These are phyloP conservation scores for Omphalotus guepiniiformis DNA, from an alignment of 768 basidiomycete genomes.

Conservation along the genomic window DNA sequence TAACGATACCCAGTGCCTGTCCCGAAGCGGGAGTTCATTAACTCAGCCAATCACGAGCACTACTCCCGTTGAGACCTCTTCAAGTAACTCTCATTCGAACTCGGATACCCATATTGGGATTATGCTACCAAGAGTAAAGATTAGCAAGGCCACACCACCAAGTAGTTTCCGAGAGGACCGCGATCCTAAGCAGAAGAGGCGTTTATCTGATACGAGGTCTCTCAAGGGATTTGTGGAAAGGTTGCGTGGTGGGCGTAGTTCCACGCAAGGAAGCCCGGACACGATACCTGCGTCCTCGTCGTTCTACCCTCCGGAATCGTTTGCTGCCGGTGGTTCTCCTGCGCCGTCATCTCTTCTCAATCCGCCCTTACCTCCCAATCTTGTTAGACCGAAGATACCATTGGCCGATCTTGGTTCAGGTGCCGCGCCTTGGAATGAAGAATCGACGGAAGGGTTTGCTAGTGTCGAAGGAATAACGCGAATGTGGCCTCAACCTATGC, in stretches of 20 bases:
- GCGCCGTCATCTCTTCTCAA: conserved; percentile 1
- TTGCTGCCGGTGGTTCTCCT: too few species aligned
- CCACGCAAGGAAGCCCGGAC: background rate
- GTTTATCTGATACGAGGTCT: background rate
- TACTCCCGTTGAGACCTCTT: background rate
- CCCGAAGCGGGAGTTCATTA: background rate
- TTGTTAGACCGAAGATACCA: background rate
- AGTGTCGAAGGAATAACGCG: background rate
- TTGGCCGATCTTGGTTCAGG: too few species aligned
- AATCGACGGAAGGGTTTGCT: too few species aligned
- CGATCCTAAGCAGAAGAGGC: too few species aligned
- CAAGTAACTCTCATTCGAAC: conserved; percentile 5
- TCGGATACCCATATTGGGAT: background rate
- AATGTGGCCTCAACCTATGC: background rate
- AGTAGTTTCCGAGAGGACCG: too few species aligned
- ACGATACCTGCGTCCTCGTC: conserved; percentile 4
- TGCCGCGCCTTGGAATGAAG: too few species aligned
- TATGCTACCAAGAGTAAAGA: background rate
- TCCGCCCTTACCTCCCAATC: background rate
- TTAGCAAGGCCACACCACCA: background rate
- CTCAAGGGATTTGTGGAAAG: background rate
- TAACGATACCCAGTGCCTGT: background rate
- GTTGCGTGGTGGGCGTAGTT: conserved; percentile 2
- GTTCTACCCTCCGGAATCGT: conserved; percentile 4
- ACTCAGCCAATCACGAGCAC: background rate